Conservation (phyloP, 352 stramenopile species). For the Phytophthora boehmeriae region DNA sequence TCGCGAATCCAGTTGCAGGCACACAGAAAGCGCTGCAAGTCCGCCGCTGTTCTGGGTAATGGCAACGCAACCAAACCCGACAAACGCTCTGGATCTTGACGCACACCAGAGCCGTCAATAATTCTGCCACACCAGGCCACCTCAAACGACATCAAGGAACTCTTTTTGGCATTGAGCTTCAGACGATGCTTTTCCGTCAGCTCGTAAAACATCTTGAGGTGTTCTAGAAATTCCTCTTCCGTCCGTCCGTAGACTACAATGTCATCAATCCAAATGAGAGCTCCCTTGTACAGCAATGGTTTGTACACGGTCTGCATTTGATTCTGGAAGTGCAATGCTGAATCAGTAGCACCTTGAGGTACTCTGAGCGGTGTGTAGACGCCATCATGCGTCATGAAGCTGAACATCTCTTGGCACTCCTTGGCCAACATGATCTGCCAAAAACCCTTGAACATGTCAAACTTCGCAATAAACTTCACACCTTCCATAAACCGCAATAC, state of each 20-base stretch:
- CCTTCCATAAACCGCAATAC: constrained; percentile 7
- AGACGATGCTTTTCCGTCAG: constrained; percentile 11
- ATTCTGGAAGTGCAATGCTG: constrained; percentile 15
- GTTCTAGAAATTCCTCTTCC: constrained; percentile 13
- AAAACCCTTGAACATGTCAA: constrained; percentile 35
- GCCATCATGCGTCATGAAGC: constrained; percentile 30
- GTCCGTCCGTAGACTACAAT: constrained; percentile 22
- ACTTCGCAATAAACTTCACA: constrained; percentile 23
- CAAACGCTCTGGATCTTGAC: constrained; percentile 13
- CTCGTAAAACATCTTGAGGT: constrained; percentile 18
- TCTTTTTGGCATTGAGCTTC: constrained; percentile 33
- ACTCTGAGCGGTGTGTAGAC: constrained; percentile 24
- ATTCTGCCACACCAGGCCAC: constrained; percentile 29
- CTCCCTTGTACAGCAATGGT: constrained; percentile 22
- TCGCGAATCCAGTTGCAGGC: constrained; percentile 29
- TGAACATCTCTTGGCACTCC: constrained; percentile 27
- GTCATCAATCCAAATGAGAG: constrained; percentile 36
- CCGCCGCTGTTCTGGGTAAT: constrained; percentile 9
- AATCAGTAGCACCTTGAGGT: constrained; percentile 12
- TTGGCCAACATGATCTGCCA: constrained; percentile 25
- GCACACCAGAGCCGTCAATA: constrained; percentile 20
- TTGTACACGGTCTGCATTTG: constrained; percentile 23
- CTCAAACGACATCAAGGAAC: constrained; percentile 13
- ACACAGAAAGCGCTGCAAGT: constrained; percentile 31
- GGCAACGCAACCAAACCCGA: constrained; percentile 6